Percentiles rank a stretch among this genome's conserved stretches.
phyloP scores from a whole-genome alignment of 2,329 filamentous ascomycete genomes.

The Helminthosporium solani region DNA sequence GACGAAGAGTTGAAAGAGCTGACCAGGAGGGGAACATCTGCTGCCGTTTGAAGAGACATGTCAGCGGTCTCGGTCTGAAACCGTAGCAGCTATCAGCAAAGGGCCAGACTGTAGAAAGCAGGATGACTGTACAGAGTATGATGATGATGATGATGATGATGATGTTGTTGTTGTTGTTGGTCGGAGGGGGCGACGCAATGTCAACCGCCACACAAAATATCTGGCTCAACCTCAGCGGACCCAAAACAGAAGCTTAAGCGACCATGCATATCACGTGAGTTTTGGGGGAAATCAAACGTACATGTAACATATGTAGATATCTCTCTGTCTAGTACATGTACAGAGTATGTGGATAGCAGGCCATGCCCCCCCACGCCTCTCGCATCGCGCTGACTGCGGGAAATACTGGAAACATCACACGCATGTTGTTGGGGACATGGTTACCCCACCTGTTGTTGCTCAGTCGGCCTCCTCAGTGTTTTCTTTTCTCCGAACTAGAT shows the following conservation, averaged over 20 bases:
- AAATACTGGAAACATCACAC: conserved; percentile 10
- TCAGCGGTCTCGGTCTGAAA: neutral
- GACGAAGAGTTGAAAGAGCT: conserved; percentile 75
- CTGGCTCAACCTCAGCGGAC: no score
- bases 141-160: no score
- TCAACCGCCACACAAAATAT: no score
- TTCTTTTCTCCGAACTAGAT: conserved; percentile 2
- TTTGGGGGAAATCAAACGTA: no score
- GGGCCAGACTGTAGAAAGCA: no score
- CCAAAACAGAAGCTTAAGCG: no score
- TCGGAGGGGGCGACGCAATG: no score
- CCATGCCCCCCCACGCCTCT: neutral
- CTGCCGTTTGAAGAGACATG: conserved; percentile 51
- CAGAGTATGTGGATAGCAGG: no score
- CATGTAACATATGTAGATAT: no score
- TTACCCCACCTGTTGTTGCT: conserved; percentile 15
- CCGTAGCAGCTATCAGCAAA: no score
- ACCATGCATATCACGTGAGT: neutral
- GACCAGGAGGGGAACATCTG: conserved; percentile 74
- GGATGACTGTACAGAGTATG: no score
- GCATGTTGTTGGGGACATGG: conserved; percentile 3
- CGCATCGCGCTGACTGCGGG: conserved; percentile 7
- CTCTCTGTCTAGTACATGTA: no score
- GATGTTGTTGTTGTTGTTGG: neutral
- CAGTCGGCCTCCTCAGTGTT: conserved; percentile 6